Conservation (phyloP, 441 rosid genomes). For the Eutrema salsugineum region DNA sequence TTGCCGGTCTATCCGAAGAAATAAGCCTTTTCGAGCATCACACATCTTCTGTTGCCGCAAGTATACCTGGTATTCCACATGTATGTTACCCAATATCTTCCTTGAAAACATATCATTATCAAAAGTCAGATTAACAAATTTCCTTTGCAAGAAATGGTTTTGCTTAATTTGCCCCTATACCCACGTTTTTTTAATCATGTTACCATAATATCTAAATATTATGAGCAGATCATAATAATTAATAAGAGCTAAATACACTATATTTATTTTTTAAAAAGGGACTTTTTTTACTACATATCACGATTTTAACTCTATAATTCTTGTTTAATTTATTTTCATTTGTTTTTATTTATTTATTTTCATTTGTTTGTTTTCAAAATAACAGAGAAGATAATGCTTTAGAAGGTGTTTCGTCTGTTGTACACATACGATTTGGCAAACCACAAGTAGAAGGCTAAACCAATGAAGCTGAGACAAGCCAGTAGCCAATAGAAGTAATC, state of each 20-base stretch:
- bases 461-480: constrained; percentile 33
- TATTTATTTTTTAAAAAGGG: too few relatives aligned
- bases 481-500: constrained; percentile 56
- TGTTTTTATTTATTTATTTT: too few relatives aligned
- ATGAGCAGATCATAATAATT: too few relatives aligned
- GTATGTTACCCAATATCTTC: constrained; percentile 25
- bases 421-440: constrained; percentile 25
- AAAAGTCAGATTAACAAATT: background rate
- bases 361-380: too few relatives aligned
- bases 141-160: background rate
- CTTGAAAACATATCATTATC: background rate
- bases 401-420: background rate
- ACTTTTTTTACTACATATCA: too few relatives aligned
- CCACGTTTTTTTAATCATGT: background rate
- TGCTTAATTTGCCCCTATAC: background rate
- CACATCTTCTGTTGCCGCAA: constrained; percentile 58
- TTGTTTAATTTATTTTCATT: too few relatives aligned
- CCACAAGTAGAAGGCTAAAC: background rate
- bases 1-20: constrained; percentile 68
- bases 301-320: too few relatives aligned
- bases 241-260: too few relatives aligned
- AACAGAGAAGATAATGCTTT: background rate
- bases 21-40: constrained; percentile 63
- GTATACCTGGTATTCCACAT: constrained; percentile 64
- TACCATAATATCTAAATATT: too few relatives aligned